These are phyloP conservation scores for Microdochium paspali DNA, from an alignment of 2,329 filamentous ascomycete species.

Conservation along the genomic window DNA sequence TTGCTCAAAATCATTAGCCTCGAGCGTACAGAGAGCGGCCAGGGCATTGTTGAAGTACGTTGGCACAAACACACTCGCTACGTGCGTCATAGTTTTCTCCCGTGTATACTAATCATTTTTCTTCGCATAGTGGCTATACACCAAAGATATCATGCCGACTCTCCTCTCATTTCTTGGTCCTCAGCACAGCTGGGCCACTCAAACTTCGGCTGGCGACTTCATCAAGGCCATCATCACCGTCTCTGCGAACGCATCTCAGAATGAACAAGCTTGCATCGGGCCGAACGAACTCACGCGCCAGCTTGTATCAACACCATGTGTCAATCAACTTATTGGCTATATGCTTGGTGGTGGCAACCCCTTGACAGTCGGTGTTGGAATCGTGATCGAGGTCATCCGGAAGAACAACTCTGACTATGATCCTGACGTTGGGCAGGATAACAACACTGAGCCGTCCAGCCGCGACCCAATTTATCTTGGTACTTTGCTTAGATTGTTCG, in stretches of 20 bases:
- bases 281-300: conserved; percentile 95
- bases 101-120: conserved; percentile 7
- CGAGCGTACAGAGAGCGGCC: conserved; percentile 83
- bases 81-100: conserved; percentile 1
- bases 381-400: conserved; percentile 95
- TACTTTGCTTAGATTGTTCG: conserved; percentile 79
- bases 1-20: conserved; percentile 94
- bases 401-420: conserved; percentile 99
- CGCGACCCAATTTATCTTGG: conserved; percentile 94
- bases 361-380: conserved; percentile 90
- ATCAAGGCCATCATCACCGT: conserved; percentile 98
- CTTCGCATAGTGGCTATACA: conserved; percentile 70
- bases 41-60: conserved; percentile 85
- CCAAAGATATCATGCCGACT: conserved; percentile 77
- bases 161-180: conserved; percentile 81
- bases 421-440: conserved; percentile 75
- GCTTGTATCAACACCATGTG: conserved; percentile 77
- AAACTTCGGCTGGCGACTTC: conserved; percentile 95
- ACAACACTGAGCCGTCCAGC: conserved; percentile 69
- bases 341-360: conserved; percentile 94
- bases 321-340: conserved; percentile 75
- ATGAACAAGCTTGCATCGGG: conserved; percentile 97
- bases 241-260: conserved; percentile 94
- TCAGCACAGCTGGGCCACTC: conserved; percentile 78
- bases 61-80: conserved; percentile 2